Conservation (phyloP, 2,329 filamentous ascomycete genomes). For the Helminthosporium solani region DNA sequence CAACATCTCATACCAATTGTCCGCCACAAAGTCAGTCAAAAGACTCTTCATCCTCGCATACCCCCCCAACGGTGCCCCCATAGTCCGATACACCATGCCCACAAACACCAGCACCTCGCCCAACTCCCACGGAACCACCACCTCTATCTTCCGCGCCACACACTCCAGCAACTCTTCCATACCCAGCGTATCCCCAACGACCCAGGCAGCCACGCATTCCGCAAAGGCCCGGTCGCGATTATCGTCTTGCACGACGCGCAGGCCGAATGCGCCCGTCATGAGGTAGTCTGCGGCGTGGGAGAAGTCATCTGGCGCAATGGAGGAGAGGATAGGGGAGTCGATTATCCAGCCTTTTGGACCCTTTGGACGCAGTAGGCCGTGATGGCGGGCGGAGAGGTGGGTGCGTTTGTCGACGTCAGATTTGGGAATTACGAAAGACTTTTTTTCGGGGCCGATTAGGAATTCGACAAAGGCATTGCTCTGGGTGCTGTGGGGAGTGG, state of each 20-base stretch:
- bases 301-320: conserved; percentile 25
- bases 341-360: conserved; percentile 20
- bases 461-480: conserved; percentile 25
- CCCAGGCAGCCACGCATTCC: conserved; percentile 27
- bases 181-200: conserved; percentile 16
- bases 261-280: conserved; percentile 21
- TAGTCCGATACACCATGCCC: conserved; percentile 14
- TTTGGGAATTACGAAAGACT: conserved; percentile 14
- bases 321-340: conserved; percentile 14
- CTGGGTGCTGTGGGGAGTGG: conserved; percentile 7
- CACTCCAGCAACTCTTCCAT: conserved; percentile 31
- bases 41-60: conserved; percentile 16
- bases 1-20: conserved; percentile 19
- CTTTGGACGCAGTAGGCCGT: conserved; percentile 12
- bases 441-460: conserved; percentile 16
- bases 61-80: background rate
- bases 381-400: conserved; percentile 16
- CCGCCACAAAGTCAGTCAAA: conserved; percentile 21
- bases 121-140: conserved; percentile 10
- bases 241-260: conserved; percentile 12
- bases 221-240: conserved; percentile 13
- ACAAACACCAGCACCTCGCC: conserved; percentile 18
- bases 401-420: conserved; percentile 13
- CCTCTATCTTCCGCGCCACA: conserved; percentile 24
- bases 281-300: conserved; percentile 26